Evolutionary conservation across 495 filamentous ascomycete species (phyloP).

Genomic region (Elasticomyces elasticus): DNA sequence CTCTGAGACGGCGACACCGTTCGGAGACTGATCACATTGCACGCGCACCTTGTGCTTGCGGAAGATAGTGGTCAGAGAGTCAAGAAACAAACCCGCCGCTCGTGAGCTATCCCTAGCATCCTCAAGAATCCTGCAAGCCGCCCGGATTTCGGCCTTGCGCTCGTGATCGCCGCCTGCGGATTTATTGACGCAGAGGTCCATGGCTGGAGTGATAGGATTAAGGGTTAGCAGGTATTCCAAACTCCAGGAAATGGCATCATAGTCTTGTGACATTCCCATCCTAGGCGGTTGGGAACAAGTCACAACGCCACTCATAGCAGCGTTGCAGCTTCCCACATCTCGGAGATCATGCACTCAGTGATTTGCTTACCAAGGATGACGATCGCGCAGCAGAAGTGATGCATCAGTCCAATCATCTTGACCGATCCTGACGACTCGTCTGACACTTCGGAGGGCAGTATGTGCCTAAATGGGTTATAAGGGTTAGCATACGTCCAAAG

Average conservation of each 20-base stretch:
- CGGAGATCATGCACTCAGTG: too few relatives aligned
- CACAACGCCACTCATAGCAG: too few relatives aligned
- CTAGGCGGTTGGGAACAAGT: too few relatives aligned
- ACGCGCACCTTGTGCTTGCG: constrained; percentile 22
- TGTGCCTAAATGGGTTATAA: too few relatives aligned
- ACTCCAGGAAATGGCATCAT: too few relatives aligned
- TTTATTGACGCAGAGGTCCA: constrained; percentile 26
- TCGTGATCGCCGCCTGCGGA: constrained; percentile 5
- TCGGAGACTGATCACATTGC: background rate
- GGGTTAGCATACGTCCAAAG: too few relatives aligned
- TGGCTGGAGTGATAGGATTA: too few relatives aligned
- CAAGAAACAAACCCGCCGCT: constrained; percentile 12
- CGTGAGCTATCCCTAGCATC: constrained; percentile 14
- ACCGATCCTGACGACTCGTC: constrained; percentile 16
- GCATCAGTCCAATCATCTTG: constrained; percentile 25
- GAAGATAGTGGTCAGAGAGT: constrained; percentile 21
- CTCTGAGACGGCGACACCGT: background rate
- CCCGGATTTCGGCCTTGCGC: constrained; percentile 21
- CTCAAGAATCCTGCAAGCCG: constrained; percentile 21
- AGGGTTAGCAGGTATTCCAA: too few relatives aligned
- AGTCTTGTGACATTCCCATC: too few relatives aligned
- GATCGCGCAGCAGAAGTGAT: constrained; percentile 24
- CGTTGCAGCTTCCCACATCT: too few relatives aligned
- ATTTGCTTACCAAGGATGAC: too few relatives aligned
- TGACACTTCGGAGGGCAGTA: constrained; percentile 28